phyloP scores from a whole-genome alignment of 257 asterid species.

The Salvia hispanica region DNA sequence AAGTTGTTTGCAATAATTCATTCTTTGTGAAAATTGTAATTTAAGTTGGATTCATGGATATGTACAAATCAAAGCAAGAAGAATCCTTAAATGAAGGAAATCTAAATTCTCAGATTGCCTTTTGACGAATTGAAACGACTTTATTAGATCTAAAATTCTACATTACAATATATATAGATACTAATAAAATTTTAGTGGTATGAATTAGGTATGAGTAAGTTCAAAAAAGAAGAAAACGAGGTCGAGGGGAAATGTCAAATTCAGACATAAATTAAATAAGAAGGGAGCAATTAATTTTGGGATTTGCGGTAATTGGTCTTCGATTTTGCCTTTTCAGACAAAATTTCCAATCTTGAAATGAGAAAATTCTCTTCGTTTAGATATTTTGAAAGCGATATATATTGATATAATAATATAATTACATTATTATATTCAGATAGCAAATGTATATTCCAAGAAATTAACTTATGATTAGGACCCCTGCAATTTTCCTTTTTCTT shows the following conservation, averaged over 20 bases:
- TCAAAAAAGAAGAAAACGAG: background rate
- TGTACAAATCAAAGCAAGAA: background rate
- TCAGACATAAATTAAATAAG: background rate
- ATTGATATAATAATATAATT: too few relatives aligned
- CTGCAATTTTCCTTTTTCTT: background rate
- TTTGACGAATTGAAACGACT: background rate
- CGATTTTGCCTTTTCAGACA: constrained; percentile 22
- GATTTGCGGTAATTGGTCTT: constrained; percentile 5
- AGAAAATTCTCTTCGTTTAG: background rate
- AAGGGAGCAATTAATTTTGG: background rate
- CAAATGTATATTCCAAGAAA: constrained; percentile 15
- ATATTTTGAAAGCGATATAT: background rate
- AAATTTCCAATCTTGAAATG: background rate
- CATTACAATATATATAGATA: too few relatives aligned
- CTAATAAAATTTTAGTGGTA: background rate
- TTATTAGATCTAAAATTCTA: too few relatives aligned
- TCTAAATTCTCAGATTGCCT: background rate
- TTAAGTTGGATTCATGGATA: background rate
- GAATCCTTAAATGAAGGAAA: background rate
- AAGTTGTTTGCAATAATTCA: background rate
- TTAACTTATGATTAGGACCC: constrained; percentile 15
- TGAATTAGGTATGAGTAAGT: background rate
- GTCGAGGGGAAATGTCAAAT: background rate
- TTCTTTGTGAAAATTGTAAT: background rate
- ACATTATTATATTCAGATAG: too few relatives aligned